Percentiles rank a stretch among this genome's conserved stretches.
Conservation (phyloP, 306 rosid genomes). For the Lathyrus tuberosus region DNA sequence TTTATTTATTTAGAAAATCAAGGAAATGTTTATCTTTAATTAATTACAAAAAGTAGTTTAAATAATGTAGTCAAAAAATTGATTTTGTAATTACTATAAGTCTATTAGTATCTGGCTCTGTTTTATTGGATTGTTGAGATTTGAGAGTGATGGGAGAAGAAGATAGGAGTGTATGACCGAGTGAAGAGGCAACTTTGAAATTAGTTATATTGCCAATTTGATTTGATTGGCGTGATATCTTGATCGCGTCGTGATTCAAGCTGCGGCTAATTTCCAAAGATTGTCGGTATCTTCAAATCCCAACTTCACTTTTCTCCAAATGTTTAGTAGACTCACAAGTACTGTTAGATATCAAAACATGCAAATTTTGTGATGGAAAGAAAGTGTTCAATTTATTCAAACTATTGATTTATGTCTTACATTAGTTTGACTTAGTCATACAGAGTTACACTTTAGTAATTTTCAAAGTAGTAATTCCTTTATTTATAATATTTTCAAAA, state of each 20-base stretch:
- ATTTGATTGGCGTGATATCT: constrained; percentile 5
- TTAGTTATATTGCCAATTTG: neutral
- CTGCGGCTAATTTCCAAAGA: constrained; percentile 1
- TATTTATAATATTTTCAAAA: no score
- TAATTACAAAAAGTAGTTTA: no score
- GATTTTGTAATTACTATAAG: neutral
- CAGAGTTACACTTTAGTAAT: no score
- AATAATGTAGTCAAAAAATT: neutral
- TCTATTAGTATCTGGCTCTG: neutral
- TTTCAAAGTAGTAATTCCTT: no score
- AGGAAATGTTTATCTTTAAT: no score
- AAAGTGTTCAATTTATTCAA: no score
- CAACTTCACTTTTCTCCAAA: neutral
- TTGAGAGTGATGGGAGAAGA: neutral
- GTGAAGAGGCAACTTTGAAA: neutral
- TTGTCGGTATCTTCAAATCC: neutral
- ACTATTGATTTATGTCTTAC: no score
- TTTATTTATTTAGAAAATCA: no score
- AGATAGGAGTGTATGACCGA: neutral
- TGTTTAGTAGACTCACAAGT: no score
- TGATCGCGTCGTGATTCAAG: neutral
- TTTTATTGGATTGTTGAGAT: neutral
- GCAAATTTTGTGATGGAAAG: no score
- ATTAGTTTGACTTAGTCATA: no score
- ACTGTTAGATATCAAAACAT: no score